A percentile compares a stretch with the other conserved stretches of the same genome.
phyloP scores from a whole-genome alignment of 2,329 filamentous ascomycete species.

The Tolypocladium capitatum region DNA sequence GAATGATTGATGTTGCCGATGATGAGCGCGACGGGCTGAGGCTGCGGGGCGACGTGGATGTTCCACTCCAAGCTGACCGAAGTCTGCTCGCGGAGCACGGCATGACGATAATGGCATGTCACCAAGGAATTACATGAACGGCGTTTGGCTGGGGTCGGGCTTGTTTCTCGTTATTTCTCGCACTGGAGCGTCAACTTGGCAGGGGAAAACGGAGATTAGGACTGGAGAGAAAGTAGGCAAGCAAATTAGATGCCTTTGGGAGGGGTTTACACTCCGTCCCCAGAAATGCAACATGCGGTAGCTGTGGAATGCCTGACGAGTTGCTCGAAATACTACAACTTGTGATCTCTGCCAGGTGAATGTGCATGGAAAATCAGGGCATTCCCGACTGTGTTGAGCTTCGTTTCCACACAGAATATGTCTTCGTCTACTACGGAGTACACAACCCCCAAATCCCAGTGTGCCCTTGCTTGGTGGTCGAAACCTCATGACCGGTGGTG shows the following conservation, averaged over 20 bases:
- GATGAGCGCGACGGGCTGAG: neutral
- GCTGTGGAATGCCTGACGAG: neutral
- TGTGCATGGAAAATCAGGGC: neutral
- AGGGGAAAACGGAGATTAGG: neutral
- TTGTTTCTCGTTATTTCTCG: neutral
- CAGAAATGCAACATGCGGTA: neutral
- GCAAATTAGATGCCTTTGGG: neutral
- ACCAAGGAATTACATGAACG: constrained; percentile 1
- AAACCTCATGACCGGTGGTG: too few species aligned
- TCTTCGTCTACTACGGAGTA: too few species aligned
- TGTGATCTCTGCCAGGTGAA: neutral
- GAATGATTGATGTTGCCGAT: neutral
- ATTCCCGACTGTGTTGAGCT: neutral
- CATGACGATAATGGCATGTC: neutral
- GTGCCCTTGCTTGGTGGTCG: too few species aligned
- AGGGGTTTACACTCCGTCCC: neutral
- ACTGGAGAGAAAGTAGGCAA: neutral
- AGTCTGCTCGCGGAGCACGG: neutral
- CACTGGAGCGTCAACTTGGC: neutral
- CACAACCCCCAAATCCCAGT: too few species aligned
- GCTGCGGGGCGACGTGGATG: neutral
- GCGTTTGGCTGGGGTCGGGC: constrained; percentile 2
- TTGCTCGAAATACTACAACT: neutral
- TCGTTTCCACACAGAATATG: too few species aligned
- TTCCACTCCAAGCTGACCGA: neutral